These are phyloP conservation scores for Torrubiella hemipterigena DNA, from an alignment of 2,329 filamentous ascomycete species.

Conservation along the genomic window DNA sequence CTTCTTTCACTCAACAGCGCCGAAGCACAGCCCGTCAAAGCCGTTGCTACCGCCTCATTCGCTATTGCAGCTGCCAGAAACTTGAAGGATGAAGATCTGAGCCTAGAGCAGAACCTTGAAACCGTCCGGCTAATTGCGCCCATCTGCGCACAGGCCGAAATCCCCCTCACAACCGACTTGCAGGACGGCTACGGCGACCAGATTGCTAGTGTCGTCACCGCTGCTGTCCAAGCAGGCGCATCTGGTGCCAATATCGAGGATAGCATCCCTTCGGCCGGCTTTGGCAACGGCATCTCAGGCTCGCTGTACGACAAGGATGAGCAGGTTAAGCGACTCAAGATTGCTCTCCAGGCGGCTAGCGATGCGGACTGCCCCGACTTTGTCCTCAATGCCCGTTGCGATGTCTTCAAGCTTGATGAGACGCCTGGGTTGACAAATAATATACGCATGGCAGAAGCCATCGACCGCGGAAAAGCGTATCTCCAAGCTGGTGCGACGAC, in stretches of 20 bases:
- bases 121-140: conserved; percentile 31
- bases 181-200: conserved; percentile 46
- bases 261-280: conserved; percentile 20
- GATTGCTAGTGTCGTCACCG: conserved; percentile 30
- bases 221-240: conserved; percentile 35
- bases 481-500: conserved; percentile 45
- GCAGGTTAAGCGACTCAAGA: conserved; percentile 33
- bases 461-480: conserved; percentile 42
- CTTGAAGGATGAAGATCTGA: conserved; percentile 34
- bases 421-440: conserved; percentile 16
- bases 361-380: conserved; percentile 40
- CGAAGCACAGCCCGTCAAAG: conserved; percentile 22
- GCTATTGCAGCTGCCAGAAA: conserved; percentile 34
- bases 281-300: conserved; percentile 17
- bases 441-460: conserved; percentile 30
- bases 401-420: conserved; percentile 31
- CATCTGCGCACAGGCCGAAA: conserved; percentile 23
- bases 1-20: conserved; percentile 29
- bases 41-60: conserved; percentile 37
- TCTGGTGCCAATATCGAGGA: conserved; percentile 51
- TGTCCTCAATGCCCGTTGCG: conserved; percentile 45
- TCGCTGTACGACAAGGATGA: conserved; percentile 25
- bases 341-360: conserved; percentile 27
- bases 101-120: conserved; percentile 36
- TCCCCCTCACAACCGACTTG: conserved; percentile 44